Conservation (phyloP, 169 alveolate genomes). For the Plasmodium yoelii region DNA sequence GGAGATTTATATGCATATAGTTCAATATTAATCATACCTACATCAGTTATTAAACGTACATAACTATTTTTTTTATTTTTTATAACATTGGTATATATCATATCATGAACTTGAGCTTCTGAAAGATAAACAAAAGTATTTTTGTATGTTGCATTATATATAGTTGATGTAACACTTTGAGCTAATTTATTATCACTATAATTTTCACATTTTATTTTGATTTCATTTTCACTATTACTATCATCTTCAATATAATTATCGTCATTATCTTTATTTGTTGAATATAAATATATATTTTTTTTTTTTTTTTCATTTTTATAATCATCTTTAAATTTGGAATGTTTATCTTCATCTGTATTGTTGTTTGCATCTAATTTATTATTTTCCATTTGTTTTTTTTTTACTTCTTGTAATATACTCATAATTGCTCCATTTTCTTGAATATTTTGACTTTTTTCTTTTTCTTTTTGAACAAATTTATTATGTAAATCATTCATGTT, state of each 20-base stretch:
- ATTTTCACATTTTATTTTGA: constrained; percentile 76
- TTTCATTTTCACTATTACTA: constrained; percentile 68
- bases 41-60: constrained; percentile 65
- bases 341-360: background rate
- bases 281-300: background rate
- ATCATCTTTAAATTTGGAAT: background rate
- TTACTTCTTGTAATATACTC: constrained; percentile 71
- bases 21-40: constrained; percentile 75
- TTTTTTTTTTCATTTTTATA: background rate
- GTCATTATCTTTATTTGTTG: constrained; percentile 5
- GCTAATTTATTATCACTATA: constrained; percentile 71
- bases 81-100: constrained; percentile 42
- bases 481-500: constrained; percentile 32
- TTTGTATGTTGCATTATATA: constrained; percentile 48
- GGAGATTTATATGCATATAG: constrained; percentile 46
- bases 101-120: constrained; percentile 43
- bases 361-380: constrained; percentile 14
- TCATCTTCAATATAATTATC: constrained; percentile 6
- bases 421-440: constrained; percentile 62
- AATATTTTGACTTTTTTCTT: constrained; percentile 16
- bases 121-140: constrained; percentile 52
- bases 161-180: constrained; percentile 74
- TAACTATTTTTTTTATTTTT: constrained; percentile 70
- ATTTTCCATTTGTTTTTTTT: constrained; percentile 19
- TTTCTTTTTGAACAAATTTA: constrained; percentile 58